Evolutionary conservation across 2,329 filamentous ascomycete species (phyloP), one percentile per base, ranked within the genome.

Genomic region (Ceratocystis colombiana): DNA sequence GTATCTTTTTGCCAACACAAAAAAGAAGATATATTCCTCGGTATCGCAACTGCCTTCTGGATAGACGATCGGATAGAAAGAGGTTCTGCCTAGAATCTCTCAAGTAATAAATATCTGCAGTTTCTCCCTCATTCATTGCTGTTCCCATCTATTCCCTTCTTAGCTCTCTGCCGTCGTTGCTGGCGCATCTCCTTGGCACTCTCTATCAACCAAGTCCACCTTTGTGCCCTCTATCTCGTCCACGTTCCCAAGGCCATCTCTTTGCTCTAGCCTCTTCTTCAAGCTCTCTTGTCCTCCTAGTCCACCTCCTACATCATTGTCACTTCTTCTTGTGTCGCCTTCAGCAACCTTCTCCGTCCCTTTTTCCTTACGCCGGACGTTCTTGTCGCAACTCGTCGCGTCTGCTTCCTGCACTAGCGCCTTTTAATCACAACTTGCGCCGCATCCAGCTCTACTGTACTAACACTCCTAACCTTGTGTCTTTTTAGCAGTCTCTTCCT

Each of bases 401-500:
- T 30, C 22, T 10, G 8, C 8, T 28, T 57, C 53, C 53, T 41
- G 53, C 53, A 57, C 53, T 57, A 57, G 53, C 53, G 53, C 30
- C 53, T n/a, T 57, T 22, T 17, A 10, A 17, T 7, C 30, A 33
- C 53, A 28, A 7, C 28, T 57, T 57, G 53, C 53, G 53, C 53
- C 10, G 53, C 28, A 10, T 33, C 28, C 30, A n/a, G 59, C 15
- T 28, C 30, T 28, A 66, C 45, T 44, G 37, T 20, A 59, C 10
- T 55, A 48, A 64, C 48, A 50, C 45, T 41, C 48, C 55, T 45
- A 44, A 48, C 28, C 45, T 57, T 64, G 66, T 66, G 66, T 65
- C 68, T 63, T 61, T 45, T 65, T 65, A 64, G 37, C 66, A 41
- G 61, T 59, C 62, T 61, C 3, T 41, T 3, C 64, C 61, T 61